Base-by-base conservation (phyloP, 306 rosid species). In the Hippophae rhamnoides region DNA sequence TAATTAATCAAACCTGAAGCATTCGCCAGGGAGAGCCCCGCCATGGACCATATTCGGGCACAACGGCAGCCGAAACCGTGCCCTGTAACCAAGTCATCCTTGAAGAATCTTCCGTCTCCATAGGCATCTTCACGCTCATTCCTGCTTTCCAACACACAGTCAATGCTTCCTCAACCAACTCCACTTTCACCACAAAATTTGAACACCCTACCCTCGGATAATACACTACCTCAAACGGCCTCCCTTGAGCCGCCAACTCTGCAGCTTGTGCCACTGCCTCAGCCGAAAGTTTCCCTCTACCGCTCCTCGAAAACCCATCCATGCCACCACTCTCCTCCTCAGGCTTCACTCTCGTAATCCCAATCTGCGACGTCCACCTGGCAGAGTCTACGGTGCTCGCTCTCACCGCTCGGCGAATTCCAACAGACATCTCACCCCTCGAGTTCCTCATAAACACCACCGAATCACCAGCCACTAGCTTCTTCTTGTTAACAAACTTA, bases 71-170 rank as follows among this genome's bases (percentile, higher is more conserved):
- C 9, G 83, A 54, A 45, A 89, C 63, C 0, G 76, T 62, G 41
- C 97, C 97, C 68, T 81, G 89, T 71, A 54, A 70, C 90, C 89
- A 85, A 7, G 82, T 65, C 72, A 61, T 64, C 82, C 80, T 70
- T n/a, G 82, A 77, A 3, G 89, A 76, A 65, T 81, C 86, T 51
- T 81, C 90, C 0, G 85, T 63, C 76, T 89, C 92, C 67, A 64
- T n/a, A 1, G 83, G 68, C 79, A 79, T 75, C 65, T 85, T 89
- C 56, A 89, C 84, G 70, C 83, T 83, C 74, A 78, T 60, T 54
- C 86, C 89, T 0, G 70, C 58, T 5, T 63, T 23, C 97, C 90
- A 89, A 5, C 10, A 5, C 43, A 69, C 43, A 1, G 54, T 76
- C 74, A 73, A 9, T 0, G 81, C 79, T 58, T 55, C 74, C 41